Base-by-base conservation (phyloP, 2,329 filamentous ascomycete species). In the Pseudocercospora cruenta region DNA sequence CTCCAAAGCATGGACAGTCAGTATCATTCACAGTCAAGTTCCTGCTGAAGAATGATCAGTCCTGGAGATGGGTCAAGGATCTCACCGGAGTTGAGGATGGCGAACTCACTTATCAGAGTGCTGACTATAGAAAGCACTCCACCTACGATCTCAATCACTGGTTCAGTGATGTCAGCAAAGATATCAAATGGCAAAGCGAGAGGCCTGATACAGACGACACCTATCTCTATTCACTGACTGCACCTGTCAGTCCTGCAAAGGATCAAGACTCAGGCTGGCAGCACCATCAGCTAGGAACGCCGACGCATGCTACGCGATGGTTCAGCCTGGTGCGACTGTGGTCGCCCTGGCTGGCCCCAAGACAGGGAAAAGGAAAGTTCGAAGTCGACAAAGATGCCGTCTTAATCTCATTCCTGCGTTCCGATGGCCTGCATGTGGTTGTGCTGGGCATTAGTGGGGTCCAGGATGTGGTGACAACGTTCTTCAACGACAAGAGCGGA, bases 291-390 rank as follows among this genome's bases (percentile, higher is more conserved):
- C 79, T 96, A 0, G 92, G 92, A 0, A 80, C 80, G 1, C 90
- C 91, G 0, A 89, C 85, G 73, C 85, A 86, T 49, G 79, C 86
- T 59, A 85, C 85, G 74, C 89, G 91, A 71, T 96, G 93, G 88
- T 94, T 97, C 76, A 88, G 92, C 7, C 80, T 97, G 12, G 89
- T 96, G 4, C 88, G 93, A 19, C 82, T 92, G 3, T 95, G 90
- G 88, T 86, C 85, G 36, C 90, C 93, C 1, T 98, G 94, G 94
- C 81, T 97, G 10, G 92, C 91, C 7, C 94, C 94, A n/a, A 84
- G 93, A 45, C 94, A 97, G 76, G 94, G 94, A 12, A 88, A 86
- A 68, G 78, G 82, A 0, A 80, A 80, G 0, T 91, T 96, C 64
- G 80, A 81, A 4, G 82, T 94, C 4, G 90, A 93, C 67, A 91